Evolutionary conservation across 352 stramenopile genomes (phyloP).

Genomic region (Pythium vanterpoolii): DNA sequence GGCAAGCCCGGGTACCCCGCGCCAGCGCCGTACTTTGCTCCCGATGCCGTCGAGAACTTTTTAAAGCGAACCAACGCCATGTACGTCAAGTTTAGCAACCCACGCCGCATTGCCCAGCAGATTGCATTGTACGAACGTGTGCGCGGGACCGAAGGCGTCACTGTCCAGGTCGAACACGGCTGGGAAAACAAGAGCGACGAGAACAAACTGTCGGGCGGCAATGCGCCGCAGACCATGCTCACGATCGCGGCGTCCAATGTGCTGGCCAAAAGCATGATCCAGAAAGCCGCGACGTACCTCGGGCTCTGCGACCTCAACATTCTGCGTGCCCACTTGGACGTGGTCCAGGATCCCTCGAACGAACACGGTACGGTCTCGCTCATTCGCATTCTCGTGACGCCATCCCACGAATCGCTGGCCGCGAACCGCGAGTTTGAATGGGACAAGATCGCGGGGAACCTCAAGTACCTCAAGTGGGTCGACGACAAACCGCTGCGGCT

Average conservation of each 20-base stretch:
- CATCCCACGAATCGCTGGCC: conserved; percentile 47
- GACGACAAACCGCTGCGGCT: conserved; percentile 78
- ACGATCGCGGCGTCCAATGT: conserved; percentile 83
- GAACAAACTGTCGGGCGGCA: conserved; percentile 70
- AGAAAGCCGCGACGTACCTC: conserved; percentile 85
- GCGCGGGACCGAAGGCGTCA: conserved; percentile 69
- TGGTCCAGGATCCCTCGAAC: conserved; percentile 87
- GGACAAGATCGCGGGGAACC: conserved; percentile 80
- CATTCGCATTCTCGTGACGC: conserved; percentile 79
- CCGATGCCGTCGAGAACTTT: conserved; percentile 59
- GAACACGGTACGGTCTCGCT: conserved; percentile 66
- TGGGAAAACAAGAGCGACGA: conserved; percentile 79
- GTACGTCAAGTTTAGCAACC: conserved; percentile 83
- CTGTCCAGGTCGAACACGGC: conserved; percentile 75
- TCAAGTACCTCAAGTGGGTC: conserved; percentile 89
- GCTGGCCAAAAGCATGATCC: conserved; percentile 76
- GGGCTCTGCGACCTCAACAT: conserved; percentile 95
- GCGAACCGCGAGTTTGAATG: conserved; percentile 65
- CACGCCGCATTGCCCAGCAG: conserved; percentile 64
- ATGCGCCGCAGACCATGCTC: conserved; percentile 75
- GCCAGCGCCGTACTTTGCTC: conserved; percentile 55
- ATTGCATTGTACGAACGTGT: conserved; percentile 68
- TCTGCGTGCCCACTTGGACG: conserved; percentile 92
- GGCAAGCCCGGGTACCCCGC: conserved; percentile 48
- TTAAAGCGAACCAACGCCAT: conserved; percentile 73